Base-by-base conservation (phyloP, 2,329 filamentous ascomycete genomes). In the Aspergillus vadensis region DNA sequence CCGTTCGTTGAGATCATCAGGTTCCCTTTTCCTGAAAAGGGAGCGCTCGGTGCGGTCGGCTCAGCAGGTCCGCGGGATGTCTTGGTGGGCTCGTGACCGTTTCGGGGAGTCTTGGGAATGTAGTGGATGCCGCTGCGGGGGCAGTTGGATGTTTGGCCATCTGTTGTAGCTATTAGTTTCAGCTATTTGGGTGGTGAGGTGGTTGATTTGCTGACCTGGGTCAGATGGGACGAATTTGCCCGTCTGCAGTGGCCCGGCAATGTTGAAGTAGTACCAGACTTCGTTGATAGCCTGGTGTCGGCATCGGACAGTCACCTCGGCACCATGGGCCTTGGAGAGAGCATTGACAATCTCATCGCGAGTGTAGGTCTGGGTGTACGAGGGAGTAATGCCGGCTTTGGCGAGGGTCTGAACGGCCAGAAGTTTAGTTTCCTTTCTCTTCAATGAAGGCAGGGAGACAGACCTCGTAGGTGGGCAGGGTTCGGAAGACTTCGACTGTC, bases 401-500 rank as follows among this genome's bases (percentile, higher is more conserved):
- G 82, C 74, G 21, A 92, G 82, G 73, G 82, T 83, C 74, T 83
- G 61, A 14, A 12, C 5, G n/a, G 25, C n/a, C 7, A 10, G 9
- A 19, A 23, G 21, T 65, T 55, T 66, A 65, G 32, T 36, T n/a
- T 7, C 48, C 15, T 44, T 9, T 32, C 17, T 5, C 10, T 21
- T 9, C 27, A 41, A 15, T 38, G 14, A 41, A 50, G 25, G 27
- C 51, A 27, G 48, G 51, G 19, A 52, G 30, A 69, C 72, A 51
- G 61, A 83, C 83, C 58, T 85, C 71, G 73, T 91, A 91, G 12
- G 86, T 87, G 12, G 88, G 86, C 8, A 91, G 79, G 0, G 79
- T 79, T 74, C 89, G 85, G 80, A 90, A 92, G 2, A 91, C 71
- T 21, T 82, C 80, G 4, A 91, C 87, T 2, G 87, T 81, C 60